Percentiles rank a stretch among this genome's conserved stretches.
These are phyloP conservation scores for Aegilops longissima DNA, from an alignment of 176 grass and related monocot species.

Conservation along the genomic window DNA sequence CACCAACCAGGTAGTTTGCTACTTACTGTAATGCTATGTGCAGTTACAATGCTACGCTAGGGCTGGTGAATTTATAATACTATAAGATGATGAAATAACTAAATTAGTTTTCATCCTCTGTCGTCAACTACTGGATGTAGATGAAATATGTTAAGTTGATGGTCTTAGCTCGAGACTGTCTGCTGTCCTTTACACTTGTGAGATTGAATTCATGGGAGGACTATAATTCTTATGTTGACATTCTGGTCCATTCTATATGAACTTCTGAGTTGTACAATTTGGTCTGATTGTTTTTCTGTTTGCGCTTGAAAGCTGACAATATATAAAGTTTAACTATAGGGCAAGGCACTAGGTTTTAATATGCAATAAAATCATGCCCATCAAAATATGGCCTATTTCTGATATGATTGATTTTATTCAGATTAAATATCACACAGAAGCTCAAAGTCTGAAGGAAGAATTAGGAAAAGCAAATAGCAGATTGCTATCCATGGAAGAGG, in stretches of 20 bases:
- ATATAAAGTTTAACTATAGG: neutral
- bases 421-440: slow-evolving; percentile 66
- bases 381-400: slow-evolving; percentile 5
- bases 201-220: neutral
- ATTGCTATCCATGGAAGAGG: slow-evolving; percentile 69
- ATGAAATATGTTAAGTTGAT: neutral
- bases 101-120: neutral
- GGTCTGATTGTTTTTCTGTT: neutral
- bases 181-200: slow-evolving; percentile 3
- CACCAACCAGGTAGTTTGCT: slow-evolving; percentile 69
- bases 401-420: slow-evolving; percentile 24
- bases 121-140: neutral
- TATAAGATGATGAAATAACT: neutral
- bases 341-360: neutral
- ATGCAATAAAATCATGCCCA: neutral
- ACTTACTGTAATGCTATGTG: neutral
- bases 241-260: neutral
- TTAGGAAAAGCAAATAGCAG: slow-evolving; percentile 64
- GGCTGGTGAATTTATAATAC: neutral
- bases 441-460: slow-evolving; percentile 61
- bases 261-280: neutral
- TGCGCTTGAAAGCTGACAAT: neutral
- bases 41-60: neutral
- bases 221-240: neutral
- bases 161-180: neutral